These are phyloP conservation scores for Alternaria infectoria DNA, from an alignment of 2,329 filamentous ascomycete genomes.

Conservation along the genomic window DNA sequence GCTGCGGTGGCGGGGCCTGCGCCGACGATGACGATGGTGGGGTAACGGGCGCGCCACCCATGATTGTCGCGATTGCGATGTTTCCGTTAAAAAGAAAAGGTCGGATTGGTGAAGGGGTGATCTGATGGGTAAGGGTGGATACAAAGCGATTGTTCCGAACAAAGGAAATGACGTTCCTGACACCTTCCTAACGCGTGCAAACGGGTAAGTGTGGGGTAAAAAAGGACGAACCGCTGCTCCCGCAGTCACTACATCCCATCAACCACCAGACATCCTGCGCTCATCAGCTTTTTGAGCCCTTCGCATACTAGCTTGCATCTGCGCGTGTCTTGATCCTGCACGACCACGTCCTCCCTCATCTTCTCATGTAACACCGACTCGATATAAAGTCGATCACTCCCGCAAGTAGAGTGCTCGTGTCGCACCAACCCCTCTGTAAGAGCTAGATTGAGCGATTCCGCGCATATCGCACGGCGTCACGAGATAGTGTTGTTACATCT, in stretches of 20 bases:
- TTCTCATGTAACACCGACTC: neutral
- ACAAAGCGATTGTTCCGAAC: neutral
- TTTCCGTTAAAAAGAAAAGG: neutral
- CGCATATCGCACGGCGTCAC: neutral
- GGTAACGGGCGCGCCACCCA: conserved; percentile 18
- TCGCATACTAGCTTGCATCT: neutral
- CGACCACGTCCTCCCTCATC: neutral
- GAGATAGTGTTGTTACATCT: neutral
- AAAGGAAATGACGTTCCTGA: neutral
- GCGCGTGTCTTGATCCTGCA: neutral
- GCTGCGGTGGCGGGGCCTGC: conserved; percentile 18
- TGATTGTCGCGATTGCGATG: neutral
- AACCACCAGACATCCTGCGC: neutral
- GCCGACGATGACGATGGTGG: conserved; percentile 6
- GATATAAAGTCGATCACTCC: neutral
- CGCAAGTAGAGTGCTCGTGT: neutral
- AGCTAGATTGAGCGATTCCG: neutral
- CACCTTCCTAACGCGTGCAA: neutral
- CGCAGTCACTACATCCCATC: neutral
- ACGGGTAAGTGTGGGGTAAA: neutral
- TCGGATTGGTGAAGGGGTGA: neutral
- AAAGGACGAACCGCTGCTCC: neutral
- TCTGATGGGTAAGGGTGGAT: neutral
- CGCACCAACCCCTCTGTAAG: neutral
- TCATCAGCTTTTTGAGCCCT: neutral